Evolutionary conservation across 257 asterid genomes (phyloP).

Genomic region (Linaria vulgaris): DNA sequence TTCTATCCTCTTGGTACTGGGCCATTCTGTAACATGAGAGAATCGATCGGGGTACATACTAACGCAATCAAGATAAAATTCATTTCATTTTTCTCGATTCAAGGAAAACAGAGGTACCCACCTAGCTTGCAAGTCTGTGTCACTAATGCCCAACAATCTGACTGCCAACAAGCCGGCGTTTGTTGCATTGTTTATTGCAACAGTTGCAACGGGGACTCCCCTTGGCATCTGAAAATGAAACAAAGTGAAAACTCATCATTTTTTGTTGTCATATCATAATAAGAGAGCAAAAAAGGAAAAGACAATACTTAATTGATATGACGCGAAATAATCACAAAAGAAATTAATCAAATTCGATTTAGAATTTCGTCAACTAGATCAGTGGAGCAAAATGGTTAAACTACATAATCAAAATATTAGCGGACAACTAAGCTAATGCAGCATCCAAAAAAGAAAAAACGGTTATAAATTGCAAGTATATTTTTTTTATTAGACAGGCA

Average conservation of each 20-base stretch:
- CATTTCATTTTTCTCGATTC: background rate
- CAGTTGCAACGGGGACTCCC: conserved; percentile 96
- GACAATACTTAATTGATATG: background rate
- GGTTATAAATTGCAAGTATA: too few relatives aligned
- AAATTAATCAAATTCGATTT: too few relatives aligned
- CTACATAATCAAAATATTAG: too few relatives aligned
- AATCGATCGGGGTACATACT: background rate
- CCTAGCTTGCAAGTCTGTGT: conserved; percentile 75
- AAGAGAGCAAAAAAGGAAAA: background rate
- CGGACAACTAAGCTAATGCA: too few relatives aligned
- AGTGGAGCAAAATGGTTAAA: too few relatives aligned
- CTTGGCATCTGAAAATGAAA: conserved; percentile 76
- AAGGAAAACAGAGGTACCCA: conserved; percentile 27
- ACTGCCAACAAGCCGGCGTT: conserved; percentile 94
- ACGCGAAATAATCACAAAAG: too few relatives aligned
- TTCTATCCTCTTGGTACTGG: conserved; percentile 78
- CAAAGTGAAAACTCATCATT: background rate
- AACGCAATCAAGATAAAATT: background rate
- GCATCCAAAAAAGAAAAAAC: too few relatives aligned
- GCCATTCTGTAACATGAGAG: conserved; percentile 57
- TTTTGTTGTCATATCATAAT: too few relatives aligned
- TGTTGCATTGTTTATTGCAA: conserved; percentile 88
- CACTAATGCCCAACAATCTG: conserved; percentile 76
- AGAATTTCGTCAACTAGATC: too few relatives aligned
- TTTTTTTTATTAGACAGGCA: too few relatives aligned